phyloP scores from a whole-genome alignment of 257 asterid species.

The Gynochthodes officinalis region DNA sequence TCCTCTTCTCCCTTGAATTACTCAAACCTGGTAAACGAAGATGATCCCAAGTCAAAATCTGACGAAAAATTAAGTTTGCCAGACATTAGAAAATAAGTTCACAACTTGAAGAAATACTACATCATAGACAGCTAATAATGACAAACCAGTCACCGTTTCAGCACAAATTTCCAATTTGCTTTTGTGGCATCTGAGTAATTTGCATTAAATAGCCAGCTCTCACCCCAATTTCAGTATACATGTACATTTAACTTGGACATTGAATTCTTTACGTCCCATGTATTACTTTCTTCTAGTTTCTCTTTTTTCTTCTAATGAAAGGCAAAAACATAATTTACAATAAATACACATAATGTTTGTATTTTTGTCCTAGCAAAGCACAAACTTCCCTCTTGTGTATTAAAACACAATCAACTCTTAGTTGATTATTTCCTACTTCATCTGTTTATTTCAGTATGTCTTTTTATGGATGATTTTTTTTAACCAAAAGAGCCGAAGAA shows the following conservation, averaged over 20 bases:
- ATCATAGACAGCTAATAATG: neutral
- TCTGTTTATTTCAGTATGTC: no score
- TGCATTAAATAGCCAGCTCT: neutral
- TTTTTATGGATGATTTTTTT: no score
- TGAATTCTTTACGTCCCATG: neutral
- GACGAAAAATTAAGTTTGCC: neutral
- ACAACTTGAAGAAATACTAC: neutral
- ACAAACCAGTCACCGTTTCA: neutral
- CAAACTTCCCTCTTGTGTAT: no score
- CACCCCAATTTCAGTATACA: neutral
- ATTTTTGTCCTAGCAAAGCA: no score
- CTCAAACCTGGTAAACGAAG: neutral
- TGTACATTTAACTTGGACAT: neutral
- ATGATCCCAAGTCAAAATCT: neutral
- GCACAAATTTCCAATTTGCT: neutral
- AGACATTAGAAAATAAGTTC: neutral
- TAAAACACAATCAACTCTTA: no score
- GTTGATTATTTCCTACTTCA: no score
- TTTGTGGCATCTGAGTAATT: neutral
- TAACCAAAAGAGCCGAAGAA: no score
- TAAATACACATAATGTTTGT: no score
- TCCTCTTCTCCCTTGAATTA: neutral
- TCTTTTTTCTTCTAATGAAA: neutral
- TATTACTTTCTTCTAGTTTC: neutral
- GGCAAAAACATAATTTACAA: no score